Base-by-base conservation (phyloP, 352 stramenopile species). In the Aphanomyces stellatus region DNA sequence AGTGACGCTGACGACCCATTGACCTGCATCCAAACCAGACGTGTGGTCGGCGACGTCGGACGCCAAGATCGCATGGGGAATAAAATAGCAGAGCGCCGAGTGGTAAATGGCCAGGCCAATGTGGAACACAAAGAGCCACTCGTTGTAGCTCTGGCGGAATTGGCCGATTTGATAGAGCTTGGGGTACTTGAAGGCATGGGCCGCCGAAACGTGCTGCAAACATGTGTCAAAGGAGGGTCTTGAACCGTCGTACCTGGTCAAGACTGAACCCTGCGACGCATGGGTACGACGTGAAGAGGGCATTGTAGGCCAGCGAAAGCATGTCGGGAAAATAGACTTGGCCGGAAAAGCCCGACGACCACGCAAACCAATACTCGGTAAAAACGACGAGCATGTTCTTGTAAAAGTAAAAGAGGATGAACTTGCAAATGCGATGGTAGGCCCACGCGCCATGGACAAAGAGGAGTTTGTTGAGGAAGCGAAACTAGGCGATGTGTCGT, bases 311-410 rank as follows among this genome's bases (percentile, higher is more conserved):
- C 64, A 91, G 87, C 3, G 91, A 79, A 53, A 74, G 80, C 27
- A 88, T 79, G 69, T 92, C 84, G 75, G 79, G 92, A 69, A 91
- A 93, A 69, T 88, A 77, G 55, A 88, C 90, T 17, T 80, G 86
- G 2, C 81, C 95, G 5, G 90, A 98, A 11, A 96, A 95, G 33
- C 93, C 93, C 11, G 88, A 97, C 60, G 91, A 91, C 43, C 97
- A 88, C 35, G 86, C 92, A 72, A 96, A 96, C 76, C 80, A 94
- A 72, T 95, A 97, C 71, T 96, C 81, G n/a, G 76, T 78, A 15
- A 97, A 67, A 40, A 95, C 88, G 19, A 97, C 76, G 8, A 93
- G 87, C 57, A 96, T 91, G 78, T 97, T 97, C 74, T 98, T 98
- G 79, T 95, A 97, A 68, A 97, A 97, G 71, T 90, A 93, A 74